Evolutionary conservation across 2,329 filamentous ascomycete genomes (phyloP).

Genomic region (Juglanconis sp.): DNA sequence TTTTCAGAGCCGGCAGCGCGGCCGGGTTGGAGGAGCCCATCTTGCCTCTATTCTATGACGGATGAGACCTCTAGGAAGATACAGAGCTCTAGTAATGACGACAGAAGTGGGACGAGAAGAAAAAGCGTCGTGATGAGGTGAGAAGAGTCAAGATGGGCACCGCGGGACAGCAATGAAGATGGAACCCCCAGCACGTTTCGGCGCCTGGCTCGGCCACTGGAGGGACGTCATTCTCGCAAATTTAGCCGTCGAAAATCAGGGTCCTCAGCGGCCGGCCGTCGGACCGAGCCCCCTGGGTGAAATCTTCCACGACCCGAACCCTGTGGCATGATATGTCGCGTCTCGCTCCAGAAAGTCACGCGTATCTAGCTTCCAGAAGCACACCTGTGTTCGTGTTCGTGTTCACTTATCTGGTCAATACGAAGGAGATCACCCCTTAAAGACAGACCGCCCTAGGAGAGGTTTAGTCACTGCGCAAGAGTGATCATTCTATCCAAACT

Average conservation of each 20-base stretch:
- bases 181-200: constrained; percentile 13
- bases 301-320: background rate
- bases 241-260: background rate
- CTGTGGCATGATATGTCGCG: background rate
- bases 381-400: too few relatives aligned
- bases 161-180: background rate
- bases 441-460: too few relatives aligned
- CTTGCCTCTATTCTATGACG: constrained; percentile 18
- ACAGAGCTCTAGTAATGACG: background rate
- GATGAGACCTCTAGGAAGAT: background rate
- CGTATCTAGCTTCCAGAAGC: too few relatives aligned
- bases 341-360: too few relatives aligned
- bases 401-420: too few relatives aligned
- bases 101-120: background rate
- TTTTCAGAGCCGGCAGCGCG: constrained; percentile 57
- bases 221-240: constrained; percentile 12
- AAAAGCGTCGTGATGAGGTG: background rate
- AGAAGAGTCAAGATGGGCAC: background rate
- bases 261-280: constrained; percentile 4
- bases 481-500: too few relatives aligned
- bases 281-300: background rate
- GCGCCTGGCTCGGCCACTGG: constrained; percentile 7
- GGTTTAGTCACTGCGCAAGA: too few relatives aligned
- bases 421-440: too few relatives aligned
- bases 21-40: constrained; percentile 39